Evolutionary conservation across 768 basidiomycete species (phyloP).

Genomic region (Suillus occidentalis): DNA sequence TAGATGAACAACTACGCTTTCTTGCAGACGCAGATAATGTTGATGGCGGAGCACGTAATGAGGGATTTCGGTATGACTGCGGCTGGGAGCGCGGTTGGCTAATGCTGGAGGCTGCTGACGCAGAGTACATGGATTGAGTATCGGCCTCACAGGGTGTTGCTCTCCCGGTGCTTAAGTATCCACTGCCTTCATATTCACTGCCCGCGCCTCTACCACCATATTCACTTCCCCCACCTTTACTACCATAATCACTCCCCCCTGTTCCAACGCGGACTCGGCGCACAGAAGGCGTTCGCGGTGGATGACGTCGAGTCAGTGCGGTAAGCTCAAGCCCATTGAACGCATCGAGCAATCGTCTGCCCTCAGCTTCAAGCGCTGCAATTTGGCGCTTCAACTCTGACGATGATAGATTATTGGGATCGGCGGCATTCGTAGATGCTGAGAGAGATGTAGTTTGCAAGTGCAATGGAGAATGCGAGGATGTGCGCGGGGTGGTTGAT

Average conservation of each 20-base stretch:
- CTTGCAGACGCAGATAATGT: conserved; percentile 39
- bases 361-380: conserved; percentile 67
- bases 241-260: conserved; percentile 27
- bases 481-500: conserved; percentile 28
- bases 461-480: conserved; percentile 32
- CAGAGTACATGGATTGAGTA: conserved; percentile 52
- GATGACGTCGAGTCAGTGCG: conserved; percentile 47
- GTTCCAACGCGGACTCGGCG: conserved; percentile 21
- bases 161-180: conserved; percentile 22
- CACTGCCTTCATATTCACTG: conserved; percentile 25
- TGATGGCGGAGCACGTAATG: conserved; percentile 34
- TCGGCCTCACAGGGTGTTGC: conserved; percentile 45
- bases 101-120: conserved; percentile 48
- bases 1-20: conserved; percentile 62
- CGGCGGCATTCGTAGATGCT: conserved; percentile 38
- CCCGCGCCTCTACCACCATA: conserved; percentile 24
- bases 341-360: conserved; percentile 68
- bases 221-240: conserved; percentile 13
- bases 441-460: conserved; percentile 36
- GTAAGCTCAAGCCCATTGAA: conserved; percentile 79
- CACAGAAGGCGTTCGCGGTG: conserved; percentile 32
- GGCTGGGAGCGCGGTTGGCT: conserved; percentile 49
- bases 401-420: conserved; percentile 60
- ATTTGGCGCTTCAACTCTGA: conserved; percentile 69
- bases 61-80: conserved; percentile 28